Evolutionary conservation across 495 filamentous ascomycete genomes (phyloP), one percentile per base, ranked within the genome.

Genomic region (Lophiotrema nucula): DNA sequence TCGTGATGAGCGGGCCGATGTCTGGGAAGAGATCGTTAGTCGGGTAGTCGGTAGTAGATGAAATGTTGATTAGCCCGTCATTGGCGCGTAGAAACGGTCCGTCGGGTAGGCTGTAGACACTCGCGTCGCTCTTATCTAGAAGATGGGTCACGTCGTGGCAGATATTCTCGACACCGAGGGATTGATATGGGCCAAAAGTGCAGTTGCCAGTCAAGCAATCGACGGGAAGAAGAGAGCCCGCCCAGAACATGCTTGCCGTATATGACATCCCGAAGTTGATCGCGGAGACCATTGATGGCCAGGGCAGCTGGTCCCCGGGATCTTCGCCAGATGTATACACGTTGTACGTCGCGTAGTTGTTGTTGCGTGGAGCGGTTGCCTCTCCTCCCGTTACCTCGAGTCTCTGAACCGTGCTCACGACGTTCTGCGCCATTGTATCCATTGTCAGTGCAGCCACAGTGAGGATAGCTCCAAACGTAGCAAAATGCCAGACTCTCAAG

Each of bases 401-500:
- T 12, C 19, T 27, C 15, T 33, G 23, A 13, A 38, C 22, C n/a
- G 16, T 53, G 18, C 44, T 24, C 2, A 60, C 19, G 3, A 53
- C 38, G 28, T 60, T 60, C 28, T 60, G 56, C n/a, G 39, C 41
- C 15, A 53, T 21, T n/a, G 42, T 53, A 28, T 53, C 56, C 48
- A 53, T 53, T 11, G 31, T 23, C 8, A 60, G 21, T 15, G 41
- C 47, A 1, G 41, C 23, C n/a, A 60, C 23, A 25, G 46, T 60
- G 5, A 53, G 13, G 3, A 60, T 33, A 5, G 56, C 56, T 23
- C 56, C 56, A 35, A 51, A 25, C 26, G 48, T 53, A 21, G 48
- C 48, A 47, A 60, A 39, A 47, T 53, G 48, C 48, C 49, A 60
- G 23, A 60, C 39, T 12, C 25, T 37, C 10, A 60, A 28, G 12